Conservation (phyloP, 257 asterid species). For the Nicotiana benthamiana region DNA sequence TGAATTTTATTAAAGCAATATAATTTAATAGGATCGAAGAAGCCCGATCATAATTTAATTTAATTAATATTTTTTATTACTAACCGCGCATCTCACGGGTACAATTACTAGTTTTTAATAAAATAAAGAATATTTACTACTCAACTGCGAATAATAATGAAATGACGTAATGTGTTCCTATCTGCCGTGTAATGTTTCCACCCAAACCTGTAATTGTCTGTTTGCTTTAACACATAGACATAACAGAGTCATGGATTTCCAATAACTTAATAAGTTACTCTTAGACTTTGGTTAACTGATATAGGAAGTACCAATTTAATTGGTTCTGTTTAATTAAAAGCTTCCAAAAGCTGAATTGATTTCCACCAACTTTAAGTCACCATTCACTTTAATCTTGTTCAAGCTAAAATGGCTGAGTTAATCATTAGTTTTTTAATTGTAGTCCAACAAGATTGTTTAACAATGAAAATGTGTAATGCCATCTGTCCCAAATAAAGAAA, state of each 20-base stretch:
- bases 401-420: background rate
- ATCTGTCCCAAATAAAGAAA: background rate
- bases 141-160: background rate
- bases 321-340: background rate
- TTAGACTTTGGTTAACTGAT: background rate
- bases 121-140: too few relatives aligned
- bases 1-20: too few relatives aligned
- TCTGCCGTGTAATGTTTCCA: background rate
- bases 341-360: background rate
- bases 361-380: background rate
- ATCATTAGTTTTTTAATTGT: background rate
- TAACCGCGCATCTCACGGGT: too few relatives aligned
- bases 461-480: background rate
- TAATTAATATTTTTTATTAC: too few relatives aligned
- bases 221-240: background rate
- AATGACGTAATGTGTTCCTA: background rate
- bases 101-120: too few relatives aligned
- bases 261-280: background rate
- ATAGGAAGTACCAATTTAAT: background rate
- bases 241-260: background rate
- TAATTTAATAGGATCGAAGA: too few relatives aligned
- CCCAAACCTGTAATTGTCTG: background rate
- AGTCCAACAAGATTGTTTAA: background rate
- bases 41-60: too few relatives aligned
- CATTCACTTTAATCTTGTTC: background rate